phyloP scores from a whole-genome alignment of 2,329 filamentous ascomycete genomes.

The Ceratocystiopsis brevicomis region DNA sequence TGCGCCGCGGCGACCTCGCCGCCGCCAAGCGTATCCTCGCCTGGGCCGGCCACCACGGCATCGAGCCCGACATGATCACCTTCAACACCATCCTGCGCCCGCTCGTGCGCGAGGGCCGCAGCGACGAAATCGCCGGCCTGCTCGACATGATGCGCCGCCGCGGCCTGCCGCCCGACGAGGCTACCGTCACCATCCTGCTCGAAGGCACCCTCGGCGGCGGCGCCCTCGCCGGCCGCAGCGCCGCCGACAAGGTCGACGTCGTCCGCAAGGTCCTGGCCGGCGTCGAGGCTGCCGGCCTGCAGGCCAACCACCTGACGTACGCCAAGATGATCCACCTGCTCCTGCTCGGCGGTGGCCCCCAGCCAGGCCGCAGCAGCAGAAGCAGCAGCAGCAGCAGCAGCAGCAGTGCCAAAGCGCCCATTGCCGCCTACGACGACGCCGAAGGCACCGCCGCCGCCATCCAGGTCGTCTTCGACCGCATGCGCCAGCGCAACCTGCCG shows the following conservation, averaged over 20 bases:
- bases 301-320: constrained; percentile 44
- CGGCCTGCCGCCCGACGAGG: constrained; percentile 39
- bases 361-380: background rate
- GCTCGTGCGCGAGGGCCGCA: constrained; percentile 30
- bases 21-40: constrained; percentile 34
- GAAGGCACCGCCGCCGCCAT: constrained; percentile 28
- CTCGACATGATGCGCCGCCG: constrained; percentile 39
- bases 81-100: constrained; percentile 54
- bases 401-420: too few species aligned
- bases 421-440: too few species aligned
- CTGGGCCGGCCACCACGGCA: constrained; percentile 38
- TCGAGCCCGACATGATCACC: constrained; percentile 36
- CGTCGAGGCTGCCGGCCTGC: constrained; percentile 37
- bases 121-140: constrained; percentile 29
- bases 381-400: background rate
- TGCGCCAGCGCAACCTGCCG: constrained; percentile 32
- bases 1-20: constrained; percentile 26
- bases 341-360: constrained; percentile 16
- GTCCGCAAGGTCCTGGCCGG: constrained; percentile 36
- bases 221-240: constrained; percentile 16
- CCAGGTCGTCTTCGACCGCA: constrained; percentile 41
- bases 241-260: constrained; percentile 2
- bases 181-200: constrained; percentile 56
- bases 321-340: constrained; percentile 50
- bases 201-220: constrained; percentile 31